Percentiles rank a stretch among this genome's conserved stretches.
Evolutionary conservation across 1,139 yeast species (phyloP).

Genomic region (Candida sojae): DNA sequence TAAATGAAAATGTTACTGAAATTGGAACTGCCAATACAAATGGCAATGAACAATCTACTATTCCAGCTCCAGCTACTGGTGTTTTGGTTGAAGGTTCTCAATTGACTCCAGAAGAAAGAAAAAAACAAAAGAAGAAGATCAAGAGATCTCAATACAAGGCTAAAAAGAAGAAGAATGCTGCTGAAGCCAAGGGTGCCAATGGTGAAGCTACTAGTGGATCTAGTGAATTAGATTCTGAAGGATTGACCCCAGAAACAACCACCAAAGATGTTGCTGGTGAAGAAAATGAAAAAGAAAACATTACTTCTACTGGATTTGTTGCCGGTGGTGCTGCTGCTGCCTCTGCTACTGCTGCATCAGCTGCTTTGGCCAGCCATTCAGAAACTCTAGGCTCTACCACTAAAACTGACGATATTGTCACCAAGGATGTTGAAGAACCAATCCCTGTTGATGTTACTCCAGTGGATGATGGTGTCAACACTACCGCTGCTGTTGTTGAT

Average conservation of each 20-base stretch:
- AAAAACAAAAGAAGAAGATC: constrained; percentile 50
- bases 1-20: constrained; percentile 31
- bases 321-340: constrained; percentile 13
- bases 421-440: neutral
- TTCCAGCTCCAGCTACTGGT: constrained; percentile 8
- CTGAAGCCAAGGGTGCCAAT: constrained; percentile 35
- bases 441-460: constrained; percentile 3
- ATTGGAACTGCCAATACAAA: constrained; percentile 12
- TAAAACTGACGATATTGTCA: neutral
- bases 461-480: constrained; percentile 1
- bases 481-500: neutral
- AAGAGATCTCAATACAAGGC: constrained; percentile 50
- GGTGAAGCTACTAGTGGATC: constrained; percentile 18
- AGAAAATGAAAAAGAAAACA: constrained; percentile 13
- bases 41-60: constrained; percentile 6
- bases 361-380: constrained; percentile 3
- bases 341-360: constrained; percentile 10
- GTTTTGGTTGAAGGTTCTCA: constrained; percentile 15
- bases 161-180: constrained; percentile 46
- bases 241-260: constrained; percentile 18
- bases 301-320: constrained; percentile 6
- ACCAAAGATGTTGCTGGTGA: constrained; percentile 26
- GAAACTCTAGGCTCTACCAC: constrained; percentile 4
- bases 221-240: constrained; percentile 18
- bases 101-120: constrained; percentile 41